A percentile compares a stretch with the other conserved stretches of the same genome.
Evolutionary conservation across 257 asterid genomes (phyloP).

Genomic region (Solanum sejunctum): DNA sequence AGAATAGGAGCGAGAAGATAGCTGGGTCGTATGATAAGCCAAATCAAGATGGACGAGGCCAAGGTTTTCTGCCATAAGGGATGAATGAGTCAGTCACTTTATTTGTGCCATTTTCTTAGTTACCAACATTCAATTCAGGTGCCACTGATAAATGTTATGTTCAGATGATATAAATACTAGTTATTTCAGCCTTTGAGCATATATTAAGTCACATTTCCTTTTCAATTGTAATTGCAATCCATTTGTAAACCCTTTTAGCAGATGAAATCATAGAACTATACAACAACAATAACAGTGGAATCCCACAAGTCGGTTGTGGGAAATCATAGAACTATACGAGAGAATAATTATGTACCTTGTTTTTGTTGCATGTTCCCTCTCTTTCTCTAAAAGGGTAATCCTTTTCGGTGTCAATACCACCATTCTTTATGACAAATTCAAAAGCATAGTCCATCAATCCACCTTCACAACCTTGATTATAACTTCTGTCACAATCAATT

Average conservation of each 20-base stretch:
- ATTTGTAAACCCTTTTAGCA: neutral
- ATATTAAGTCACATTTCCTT: neutral
- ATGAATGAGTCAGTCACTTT: neutral
- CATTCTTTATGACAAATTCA: conserved; percentile 51
- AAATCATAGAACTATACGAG: neutral
- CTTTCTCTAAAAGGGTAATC: conserved; percentile 67
- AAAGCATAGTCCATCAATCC: conserved; percentile 91
- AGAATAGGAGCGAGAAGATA: neutral
- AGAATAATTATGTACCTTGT: conserved; percentile 33
- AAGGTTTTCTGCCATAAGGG: neutral
- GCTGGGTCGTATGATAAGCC: neutral
- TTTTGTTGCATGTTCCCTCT: conserved; percentile 45
- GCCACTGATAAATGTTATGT: neutral
- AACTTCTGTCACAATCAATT: conserved; percentile 75
- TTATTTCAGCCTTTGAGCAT: neutral
- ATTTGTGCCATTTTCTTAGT: neutral
- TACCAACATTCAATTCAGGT: neutral
- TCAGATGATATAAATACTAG: neutral
- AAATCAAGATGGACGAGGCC: neutral
- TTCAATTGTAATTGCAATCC: neutral
- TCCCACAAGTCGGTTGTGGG: too few relatives aligned
- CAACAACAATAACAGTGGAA: too few relatives aligned
- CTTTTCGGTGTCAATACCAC: conserved; percentile 77
- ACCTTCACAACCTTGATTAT: conserved; percentile 74
- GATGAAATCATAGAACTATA: neutral